Conservation (phyloP, 768 basidiomycete genomes). For the Boletales sp. region DNA sequence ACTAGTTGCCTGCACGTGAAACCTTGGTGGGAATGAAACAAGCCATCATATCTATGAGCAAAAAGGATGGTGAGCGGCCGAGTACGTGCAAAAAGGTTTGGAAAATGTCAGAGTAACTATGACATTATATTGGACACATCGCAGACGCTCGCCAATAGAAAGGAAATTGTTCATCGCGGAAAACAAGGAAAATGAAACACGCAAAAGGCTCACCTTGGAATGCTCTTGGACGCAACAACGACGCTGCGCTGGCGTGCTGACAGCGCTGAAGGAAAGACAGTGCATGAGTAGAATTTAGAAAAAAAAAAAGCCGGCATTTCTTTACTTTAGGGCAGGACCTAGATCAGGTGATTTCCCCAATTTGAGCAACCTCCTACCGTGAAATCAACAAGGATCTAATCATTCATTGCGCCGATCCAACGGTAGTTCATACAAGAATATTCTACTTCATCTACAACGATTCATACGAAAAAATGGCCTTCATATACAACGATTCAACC, state of each 20-base stretch:
- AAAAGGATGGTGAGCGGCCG: conserved; percentile 5
- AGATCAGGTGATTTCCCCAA: too few relatives aligned
- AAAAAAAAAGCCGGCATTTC: not conserved
- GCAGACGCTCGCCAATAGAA: conserved; percentile 48
- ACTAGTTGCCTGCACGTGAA: not conserved
- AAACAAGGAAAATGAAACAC: not conserved
- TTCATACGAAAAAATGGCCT: too few relatives aligned
- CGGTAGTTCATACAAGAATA: too few relatives aligned
- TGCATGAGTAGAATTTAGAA: too few relatives aligned
- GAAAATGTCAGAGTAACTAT: conserved; percentile 88
- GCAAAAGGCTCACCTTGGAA: conserved; percentile 5
- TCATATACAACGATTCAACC: too few relatives aligned
- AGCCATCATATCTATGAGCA: not conserved
- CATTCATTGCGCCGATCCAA: too few relatives aligned
- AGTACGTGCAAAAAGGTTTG: conserved; percentile 5
- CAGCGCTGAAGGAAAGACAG: too few relatives aligned
- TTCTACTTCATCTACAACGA: too few relatives aligned
- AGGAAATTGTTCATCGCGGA: conserved; percentile 52
- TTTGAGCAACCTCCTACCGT: too few relatives aligned
- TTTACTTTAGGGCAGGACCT: too few relatives aligned
- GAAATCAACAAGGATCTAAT: too few relatives aligned
- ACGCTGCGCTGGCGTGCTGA: too few relatives aligned
- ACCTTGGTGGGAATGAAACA: not conserved
- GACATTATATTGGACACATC: conserved; percentile 62
- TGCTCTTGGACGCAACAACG: not conserved